Percentiles rank a stretch among this genome's conserved stretches.
These are phyloP conservation scores for Sporisorium scitamineum DNA, from an alignment of 1,284 basidiomycete species.

Conservation along the genomic window DNA sequence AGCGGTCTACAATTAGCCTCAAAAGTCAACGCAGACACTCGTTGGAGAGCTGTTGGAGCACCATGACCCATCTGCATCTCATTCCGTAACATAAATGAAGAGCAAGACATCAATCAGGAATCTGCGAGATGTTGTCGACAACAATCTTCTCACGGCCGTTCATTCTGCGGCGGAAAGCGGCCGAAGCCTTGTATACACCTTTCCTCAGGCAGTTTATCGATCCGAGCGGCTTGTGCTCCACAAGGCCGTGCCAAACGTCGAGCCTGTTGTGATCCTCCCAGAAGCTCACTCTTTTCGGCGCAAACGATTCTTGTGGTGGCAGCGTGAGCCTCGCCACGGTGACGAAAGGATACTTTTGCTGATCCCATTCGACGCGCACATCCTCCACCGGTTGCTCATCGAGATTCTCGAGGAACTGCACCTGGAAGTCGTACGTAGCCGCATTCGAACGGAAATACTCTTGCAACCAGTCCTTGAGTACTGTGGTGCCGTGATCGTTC, in stretches of 20 bases:
- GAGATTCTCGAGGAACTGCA: slow-evolving; percentile 59
- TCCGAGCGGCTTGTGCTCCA: slow-evolving; percentile 55
- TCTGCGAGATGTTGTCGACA: slow-evolving; percentile 37
- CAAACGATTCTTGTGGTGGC: slow-evolving; percentile 58
- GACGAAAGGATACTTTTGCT: slow-evolving; percentile 58
- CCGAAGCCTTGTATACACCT: slow-evolving; percentile 50
- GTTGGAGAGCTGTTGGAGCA: background rate
- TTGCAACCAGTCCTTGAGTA: slow-evolving; percentile 32
- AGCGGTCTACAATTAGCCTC: background rate
- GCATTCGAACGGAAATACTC: slow-evolving; percentile 42
- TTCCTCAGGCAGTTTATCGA: slow-evolving; percentile 58
- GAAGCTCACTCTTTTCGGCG: slow-evolving; percentile 48
- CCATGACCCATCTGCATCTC: background rate
- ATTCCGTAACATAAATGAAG: background rate
- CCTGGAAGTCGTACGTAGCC: slow-evolving; percentile 57
- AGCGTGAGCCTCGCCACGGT: slow-evolving; percentile 53
- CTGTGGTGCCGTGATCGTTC: slow-evolving; percentile 38
- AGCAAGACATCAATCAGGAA: slow-evolving; percentile 29
- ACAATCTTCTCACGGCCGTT: slow-evolving; percentile 40
- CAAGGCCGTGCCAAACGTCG: slow-evolving; percentile 59
- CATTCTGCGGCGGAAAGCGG: slow-evolving; percentile 21
- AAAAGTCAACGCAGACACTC: background rate
- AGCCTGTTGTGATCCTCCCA: slow-evolving; percentile 60
- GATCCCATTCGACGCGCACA: slow-evolving; percentile 50
- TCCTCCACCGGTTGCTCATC: slow-evolving; percentile 62